Conservation (phyloP, 306 rosid genomes). For the Lathyrus sativus region DNA sequence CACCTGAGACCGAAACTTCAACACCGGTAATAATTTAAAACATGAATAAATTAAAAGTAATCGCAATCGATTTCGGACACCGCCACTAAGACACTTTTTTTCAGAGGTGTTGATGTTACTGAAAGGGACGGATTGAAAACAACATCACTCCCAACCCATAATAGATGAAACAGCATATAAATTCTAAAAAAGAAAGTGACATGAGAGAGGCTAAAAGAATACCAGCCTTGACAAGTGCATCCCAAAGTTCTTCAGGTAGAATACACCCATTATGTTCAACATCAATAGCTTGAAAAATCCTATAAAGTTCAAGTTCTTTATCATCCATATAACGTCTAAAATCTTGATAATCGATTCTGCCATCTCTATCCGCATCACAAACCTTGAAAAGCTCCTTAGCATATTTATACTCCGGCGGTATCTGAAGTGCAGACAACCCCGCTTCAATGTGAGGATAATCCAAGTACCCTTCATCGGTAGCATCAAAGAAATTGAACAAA, state of each 20-base stretch:
- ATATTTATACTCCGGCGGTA: slow-evolving; percentile 56
- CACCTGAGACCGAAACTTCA: too few species aligned
- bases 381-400: slow-evolving; percentile 62
- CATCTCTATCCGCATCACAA: slow-evolving; percentile 58
- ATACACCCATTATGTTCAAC: slow-evolving; percentile 59
- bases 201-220: slow-evolving; percentile 26
- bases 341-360: slow-evolving; percentile 53
- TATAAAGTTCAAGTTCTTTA: slow-evolving; percentile 60
- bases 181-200: background rate
- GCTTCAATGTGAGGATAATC: slow-evolving; percentile 57
- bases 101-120: too few species aligned
- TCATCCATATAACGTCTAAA: slow-evolving; percentile 62
- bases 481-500: slow-evolving; percentile 55
- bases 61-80: too few species aligned
- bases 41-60: too few species aligned
- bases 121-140: background rate
- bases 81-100: too few species aligned
- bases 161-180: background rate
- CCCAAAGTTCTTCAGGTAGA: slow-evolving; percentile 63
- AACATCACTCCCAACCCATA: background rate
- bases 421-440: slow-evolving; percentile 57
- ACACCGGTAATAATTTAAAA: too few species aligned
- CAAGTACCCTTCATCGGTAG: slow-evolving; percentile 51
- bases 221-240: slow-evolving; percentile 69
- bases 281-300: slow-evolving; percentile 62